phyloP scores from a whole-genome alignment of 169 alveolate genomes.

The Eimeria tenella region DNA sequence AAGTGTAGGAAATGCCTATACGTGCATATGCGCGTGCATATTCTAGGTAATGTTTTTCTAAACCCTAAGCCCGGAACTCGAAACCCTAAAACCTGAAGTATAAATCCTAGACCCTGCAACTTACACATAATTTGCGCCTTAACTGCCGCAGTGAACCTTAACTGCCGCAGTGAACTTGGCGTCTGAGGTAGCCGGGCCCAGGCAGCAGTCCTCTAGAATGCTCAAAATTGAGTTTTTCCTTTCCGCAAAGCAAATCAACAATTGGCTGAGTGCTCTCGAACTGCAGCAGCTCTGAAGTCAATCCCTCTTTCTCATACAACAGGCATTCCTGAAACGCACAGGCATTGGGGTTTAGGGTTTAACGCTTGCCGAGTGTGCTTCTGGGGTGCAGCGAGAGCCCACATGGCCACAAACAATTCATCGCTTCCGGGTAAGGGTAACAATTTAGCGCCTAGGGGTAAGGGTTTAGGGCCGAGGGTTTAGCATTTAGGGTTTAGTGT shows the following conservation, averaged over 20 bases:
- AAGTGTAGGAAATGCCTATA: too few relatives aligned
- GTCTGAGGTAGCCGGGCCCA: not conserved
- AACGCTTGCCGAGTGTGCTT: too few relatives aligned
- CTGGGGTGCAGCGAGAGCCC: too few relatives aligned
- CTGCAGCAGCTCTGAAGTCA: not conserved
- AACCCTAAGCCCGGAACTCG: too few relatives aligned
- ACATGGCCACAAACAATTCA: too few relatives aligned
- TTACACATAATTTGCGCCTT: constrained; percentile 4
- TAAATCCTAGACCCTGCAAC: too few relatives aligned
- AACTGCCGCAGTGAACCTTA: too few relatives aligned
- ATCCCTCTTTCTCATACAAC: constrained; percentile 16
- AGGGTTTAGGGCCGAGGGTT: not conserved
- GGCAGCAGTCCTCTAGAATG: constrained; percentile 25
- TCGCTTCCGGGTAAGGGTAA: too few relatives aligned
- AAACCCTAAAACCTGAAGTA: too few relatives aligned
- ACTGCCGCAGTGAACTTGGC: not conserved
- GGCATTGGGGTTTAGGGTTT: too few relatives aligned
- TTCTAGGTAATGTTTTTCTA: too few relatives aligned
- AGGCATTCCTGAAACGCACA: not conserved
- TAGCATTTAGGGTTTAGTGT: not conserved
- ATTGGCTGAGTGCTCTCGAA: not conserved
- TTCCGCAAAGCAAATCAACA: not conserved
- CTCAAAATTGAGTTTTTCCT: not conserved
- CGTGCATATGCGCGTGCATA: too few relatives aligned
- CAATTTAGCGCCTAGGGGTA: not conserved